Percentiles rank a stretch among this genome's conserved stretches.
Evolutionary conservation across 129 eudicot species (phyloP).

Genomic region (Centella asiatica): DNA sequence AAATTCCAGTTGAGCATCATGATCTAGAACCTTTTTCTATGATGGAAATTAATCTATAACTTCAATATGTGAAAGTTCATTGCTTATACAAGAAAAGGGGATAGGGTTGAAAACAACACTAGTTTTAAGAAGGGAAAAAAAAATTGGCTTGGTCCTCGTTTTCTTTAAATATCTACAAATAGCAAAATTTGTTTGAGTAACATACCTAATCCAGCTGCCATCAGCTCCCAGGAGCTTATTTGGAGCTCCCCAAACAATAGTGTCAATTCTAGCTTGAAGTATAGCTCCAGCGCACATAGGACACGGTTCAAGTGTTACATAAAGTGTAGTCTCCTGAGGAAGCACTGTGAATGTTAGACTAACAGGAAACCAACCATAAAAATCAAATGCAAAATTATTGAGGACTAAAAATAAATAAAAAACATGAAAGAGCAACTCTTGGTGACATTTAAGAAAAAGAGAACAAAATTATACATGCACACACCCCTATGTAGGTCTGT

Average conservation of each 20-base stretch:
- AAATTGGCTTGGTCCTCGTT: background rate
- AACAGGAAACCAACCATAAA: background rate
- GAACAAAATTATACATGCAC: too few species aligned
- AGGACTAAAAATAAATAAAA: background rate
- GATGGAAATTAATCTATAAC: too few species aligned
- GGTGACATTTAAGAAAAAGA: too few species aligned
- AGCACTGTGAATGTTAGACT: background rate
- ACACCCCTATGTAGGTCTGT: too few species aligned
- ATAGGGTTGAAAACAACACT: background rate
- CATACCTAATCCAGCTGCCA: conserved; percentile 98
- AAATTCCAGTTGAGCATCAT: too few species aligned
- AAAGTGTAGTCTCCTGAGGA: conserved; percentile 76
- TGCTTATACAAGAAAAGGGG: background rate
- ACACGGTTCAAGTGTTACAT: conserved; percentile 96
- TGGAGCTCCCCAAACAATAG: conserved; percentile 99
- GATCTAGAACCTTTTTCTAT: too few species aligned
- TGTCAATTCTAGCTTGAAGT: conserved; percentile 81
- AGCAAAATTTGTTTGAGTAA: background rate
- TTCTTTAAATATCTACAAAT: background rate
- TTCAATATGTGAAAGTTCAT: too few species aligned
- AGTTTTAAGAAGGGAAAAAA: background rate
- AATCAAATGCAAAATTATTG: conserved; percentile 1
- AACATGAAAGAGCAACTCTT: background rate
- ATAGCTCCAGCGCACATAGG: conserved; percentile 99
- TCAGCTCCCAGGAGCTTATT: conserved; percentile 99